These are phyloP conservation scores for Taphrina flavorubra DNA, from an alignment of 1,139 yeast genomes.

Conservation along the genomic window DNA sequence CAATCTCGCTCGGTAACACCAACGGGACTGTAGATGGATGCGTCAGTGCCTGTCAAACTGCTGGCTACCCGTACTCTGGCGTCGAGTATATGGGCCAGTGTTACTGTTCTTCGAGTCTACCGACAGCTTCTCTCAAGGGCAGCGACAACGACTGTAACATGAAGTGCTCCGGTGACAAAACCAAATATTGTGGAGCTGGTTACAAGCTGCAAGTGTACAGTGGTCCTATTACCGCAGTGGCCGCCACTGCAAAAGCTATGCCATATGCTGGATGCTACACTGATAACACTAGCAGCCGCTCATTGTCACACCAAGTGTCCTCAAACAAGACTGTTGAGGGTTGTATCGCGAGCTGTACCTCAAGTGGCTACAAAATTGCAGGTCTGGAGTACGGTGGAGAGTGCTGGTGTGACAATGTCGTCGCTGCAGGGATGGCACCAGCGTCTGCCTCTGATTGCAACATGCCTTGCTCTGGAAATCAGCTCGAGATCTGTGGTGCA, in stretches of 20 bases:
- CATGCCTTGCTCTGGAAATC: constrained; percentile 39
- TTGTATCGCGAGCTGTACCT: constrained; percentile 24
- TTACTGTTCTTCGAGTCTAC: constrained; percentile 33
- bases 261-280: constrained; percentile 41
- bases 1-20: constrained; percentile 5
- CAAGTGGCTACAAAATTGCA: constrained; percentile 40
- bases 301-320: constrained; percentile 22
- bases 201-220: constrained; percentile 36
- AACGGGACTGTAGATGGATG: constrained; percentile 40
- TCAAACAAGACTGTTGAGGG: constrained; percentile 30
- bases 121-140: constrained; percentile 24
- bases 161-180: constrained; percentile 41
- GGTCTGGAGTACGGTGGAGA: constrained; percentile 41
- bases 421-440: constrained; percentile 17
- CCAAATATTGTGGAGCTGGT: constrained; percentile 40
- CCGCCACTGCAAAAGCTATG: constrained; percentile 3
- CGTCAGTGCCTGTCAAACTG: constrained; percentile 26
- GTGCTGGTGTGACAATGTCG: constrained; percentile 42
- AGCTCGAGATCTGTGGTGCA: constrained; percentile 29
- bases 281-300: constrained; percentile 25
- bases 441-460: constrained; percentile 35
- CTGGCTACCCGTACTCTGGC: constrained; percentile 37
- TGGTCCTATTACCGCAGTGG: background rate
- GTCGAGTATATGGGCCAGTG: constrained; percentile 41
- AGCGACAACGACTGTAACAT: constrained; percentile 20